These are phyloP conservation scores for Macrophomina pseudophaseolina DNA, from an alignment of 2,329 filamentous ascomycete genomes.

Conservation along the genomic window DNA sequence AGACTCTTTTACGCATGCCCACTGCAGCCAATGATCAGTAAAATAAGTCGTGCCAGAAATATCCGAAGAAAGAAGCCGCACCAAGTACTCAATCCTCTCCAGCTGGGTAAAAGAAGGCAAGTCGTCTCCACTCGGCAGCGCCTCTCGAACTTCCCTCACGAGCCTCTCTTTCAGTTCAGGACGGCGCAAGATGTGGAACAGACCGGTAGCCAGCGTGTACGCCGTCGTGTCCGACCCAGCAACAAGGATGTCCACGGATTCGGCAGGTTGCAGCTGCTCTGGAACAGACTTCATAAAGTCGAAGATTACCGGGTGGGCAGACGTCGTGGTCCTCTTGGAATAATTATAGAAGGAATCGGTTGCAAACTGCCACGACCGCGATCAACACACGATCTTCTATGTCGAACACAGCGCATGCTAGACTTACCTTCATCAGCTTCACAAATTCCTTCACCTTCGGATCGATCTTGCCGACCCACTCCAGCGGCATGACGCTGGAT, in stretches of 20 bases:
- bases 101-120: background rate
- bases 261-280: background rate
- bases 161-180: constrained; percentile 31
- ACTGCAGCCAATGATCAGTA: background rate
- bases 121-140: constrained; percentile 27
- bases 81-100: background rate
- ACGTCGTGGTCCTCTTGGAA: background rate
- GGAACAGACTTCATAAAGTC: background rate
- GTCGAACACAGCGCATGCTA: background rate
- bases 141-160: constrained; percentile 33
- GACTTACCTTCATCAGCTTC: background rate
- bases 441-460: background rate
- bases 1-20: background rate
- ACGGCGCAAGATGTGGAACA: constrained; percentile 45
- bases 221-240: constrained; percentile 48
- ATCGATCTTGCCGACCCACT: background rate
- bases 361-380: background rate
- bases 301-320: background rate
- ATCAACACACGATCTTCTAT: background rate
- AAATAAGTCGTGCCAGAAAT: background rate
- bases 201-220: constrained; percentile 42
- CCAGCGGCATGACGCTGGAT: background rate
- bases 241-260: background rate
- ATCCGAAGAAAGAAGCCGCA: background rate
- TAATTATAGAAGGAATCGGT: background rate